Evolutionary conservation across 495 filamentous ascomycete genomes (phyloP).

Genomic region (Pseudomonodictys pantanalensis): DNA sequence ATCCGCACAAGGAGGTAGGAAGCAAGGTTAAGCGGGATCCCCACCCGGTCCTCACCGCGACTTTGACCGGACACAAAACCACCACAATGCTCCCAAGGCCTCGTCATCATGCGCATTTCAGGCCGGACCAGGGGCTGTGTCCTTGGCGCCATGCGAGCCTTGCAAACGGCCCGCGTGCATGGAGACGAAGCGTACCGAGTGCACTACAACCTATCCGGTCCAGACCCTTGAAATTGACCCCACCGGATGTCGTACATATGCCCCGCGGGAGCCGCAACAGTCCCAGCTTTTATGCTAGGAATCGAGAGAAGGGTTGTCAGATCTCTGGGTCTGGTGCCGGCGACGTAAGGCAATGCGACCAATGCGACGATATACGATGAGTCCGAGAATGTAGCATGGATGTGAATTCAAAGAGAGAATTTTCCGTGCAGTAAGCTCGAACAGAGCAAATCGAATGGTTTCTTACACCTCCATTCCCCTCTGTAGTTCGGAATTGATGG

Average conservation of each 20-base stretch:
- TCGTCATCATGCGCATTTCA: conserved; percentile 17
- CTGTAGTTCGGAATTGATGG: too few relatives aligned
- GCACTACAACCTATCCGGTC: conserved; percentile 19
- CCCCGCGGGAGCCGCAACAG: conserved; percentile 4
- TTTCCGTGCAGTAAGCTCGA: too few relatives aligned
- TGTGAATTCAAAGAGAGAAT: too few relatives aligned
- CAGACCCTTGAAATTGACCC: conserved; percentile 18
- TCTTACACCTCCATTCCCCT: too few relatives aligned
- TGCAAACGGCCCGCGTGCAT: neutral
- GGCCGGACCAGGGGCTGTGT: neutral
- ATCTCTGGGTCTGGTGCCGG: too few relatives aligned
- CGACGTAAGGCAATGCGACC: too few relatives aligned
- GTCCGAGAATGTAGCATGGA: too few relatives aligned
- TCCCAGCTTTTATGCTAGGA: neutral
- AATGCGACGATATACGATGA: too few relatives aligned
- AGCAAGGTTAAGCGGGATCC: conserved; percentile 17
- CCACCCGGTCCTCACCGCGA: neutral
- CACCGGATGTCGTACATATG: neutral
- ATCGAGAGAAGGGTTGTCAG: too few relatives aligned
- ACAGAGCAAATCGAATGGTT: too few relatives aligned
- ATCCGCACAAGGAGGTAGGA: conserved; percentile 14
- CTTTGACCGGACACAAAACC: conserved; percentile 1
- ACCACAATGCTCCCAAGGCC: conserved; percentile 12
- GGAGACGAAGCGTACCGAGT: conserved; percentile 27
- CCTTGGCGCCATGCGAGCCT: conserved; percentile 8